Conservation (phyloP, 805 yeast species). For the Zygoascus flipseniorum region DNA sequence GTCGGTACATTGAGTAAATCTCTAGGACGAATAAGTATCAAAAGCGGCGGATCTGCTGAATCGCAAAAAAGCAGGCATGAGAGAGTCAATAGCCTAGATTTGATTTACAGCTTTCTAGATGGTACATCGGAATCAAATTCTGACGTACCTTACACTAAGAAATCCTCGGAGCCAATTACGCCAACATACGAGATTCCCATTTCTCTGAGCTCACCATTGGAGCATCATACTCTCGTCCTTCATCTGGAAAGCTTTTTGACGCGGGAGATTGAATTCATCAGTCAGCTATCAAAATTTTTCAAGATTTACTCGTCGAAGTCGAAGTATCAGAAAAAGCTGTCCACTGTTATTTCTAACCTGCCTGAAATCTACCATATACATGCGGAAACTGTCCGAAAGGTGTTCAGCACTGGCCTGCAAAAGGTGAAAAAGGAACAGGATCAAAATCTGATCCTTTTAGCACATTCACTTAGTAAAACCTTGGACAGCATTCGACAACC, state of each 20-base stretch:
- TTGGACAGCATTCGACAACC: slow-evolving; percentile 4
- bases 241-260: slow-evolving; percentile 1
- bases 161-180: neutral
- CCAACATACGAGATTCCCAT: neutral
- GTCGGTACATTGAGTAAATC: neutral
- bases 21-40: neutral
- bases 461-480: slow-evolving; percentile 3
- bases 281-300: slow-evolving; percentile 9
- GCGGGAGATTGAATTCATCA: slow-evolving; percentile 1
- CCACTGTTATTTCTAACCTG: slow-evolving; percentile 11
- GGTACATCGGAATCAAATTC: neutral
- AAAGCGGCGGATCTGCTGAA: slow-evolving; percentile 2
- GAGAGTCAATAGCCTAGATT: slow-evolving; percentile 9
- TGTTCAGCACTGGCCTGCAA: slow-evolving; percentile 12
- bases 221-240: neutral
- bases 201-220: neutral
- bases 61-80: slow-evolving; percentile 1
- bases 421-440: slow-evolving; percentile 6
- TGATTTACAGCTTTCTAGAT: slow-evolving; percentile 13
- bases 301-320: slow-evolving; percentile 11
- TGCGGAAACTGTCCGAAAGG: slow-evolving; percentile 7
- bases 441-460: slow-evolving; percentile 5
- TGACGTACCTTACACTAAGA: neutral
- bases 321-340: slow-evolving; percentile 7
- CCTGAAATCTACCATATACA: slow-evolving; percentile 19